Conservation (phyloP, 139 green algal species). For the Chlamydomonas sp. region DNA sequence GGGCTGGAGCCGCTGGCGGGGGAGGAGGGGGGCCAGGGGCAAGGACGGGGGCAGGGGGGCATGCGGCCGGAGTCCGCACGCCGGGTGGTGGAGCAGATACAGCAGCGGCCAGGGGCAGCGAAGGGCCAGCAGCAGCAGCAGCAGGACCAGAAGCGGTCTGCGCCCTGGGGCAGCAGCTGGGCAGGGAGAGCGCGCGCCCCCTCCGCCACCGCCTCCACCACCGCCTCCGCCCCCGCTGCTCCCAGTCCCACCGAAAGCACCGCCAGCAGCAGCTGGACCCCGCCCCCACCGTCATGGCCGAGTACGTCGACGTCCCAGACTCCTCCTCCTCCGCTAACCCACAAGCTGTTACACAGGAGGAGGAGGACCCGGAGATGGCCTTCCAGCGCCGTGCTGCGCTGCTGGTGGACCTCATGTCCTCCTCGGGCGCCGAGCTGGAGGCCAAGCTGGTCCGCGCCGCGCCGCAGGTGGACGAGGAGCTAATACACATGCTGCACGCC, state of each 20-base stretch:
- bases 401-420: conserved; percentile 14
- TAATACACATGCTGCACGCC: conserved; percentile 15
- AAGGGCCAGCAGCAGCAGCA: neutral
- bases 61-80: no score
- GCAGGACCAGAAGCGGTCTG: neutral
- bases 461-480: neutral
- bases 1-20: neutral
- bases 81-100: no score
- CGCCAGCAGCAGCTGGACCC: no score
- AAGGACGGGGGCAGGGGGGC: no score
- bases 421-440: conserved; percentile 17
- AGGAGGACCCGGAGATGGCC: neutral
- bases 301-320: no score
- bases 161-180: neutral
- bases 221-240: neutral
- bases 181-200: neutral
- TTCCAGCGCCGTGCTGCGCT: conserved; percentile 2
- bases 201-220: neutral
- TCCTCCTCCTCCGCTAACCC: no score
- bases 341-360: no score
- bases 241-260: neutral
- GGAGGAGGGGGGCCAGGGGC: neutral
- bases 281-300: no score
- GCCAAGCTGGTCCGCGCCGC: neutral
- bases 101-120: no score